Evolutionary conservation across 257 asterid genomes (phyloP).

Genomic region (Ligustrum vulgare): DNA sequence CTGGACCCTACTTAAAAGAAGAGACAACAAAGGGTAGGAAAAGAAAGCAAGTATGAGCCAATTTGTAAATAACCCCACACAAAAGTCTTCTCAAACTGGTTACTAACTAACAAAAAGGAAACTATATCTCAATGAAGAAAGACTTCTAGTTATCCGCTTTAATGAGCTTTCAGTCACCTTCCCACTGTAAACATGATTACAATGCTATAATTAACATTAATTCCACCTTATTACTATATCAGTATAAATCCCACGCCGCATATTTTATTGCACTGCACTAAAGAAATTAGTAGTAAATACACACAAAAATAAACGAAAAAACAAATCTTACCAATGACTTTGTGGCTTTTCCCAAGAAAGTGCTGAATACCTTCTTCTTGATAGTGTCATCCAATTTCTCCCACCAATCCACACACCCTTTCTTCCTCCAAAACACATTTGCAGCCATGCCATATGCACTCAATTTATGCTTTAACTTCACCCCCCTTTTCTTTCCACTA

Average conservation of each 20-base stretch:
- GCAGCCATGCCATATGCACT: conserved; percentile 63
- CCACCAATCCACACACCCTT: conserved; percentile 99
- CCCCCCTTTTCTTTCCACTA: conserved; percentile 65
- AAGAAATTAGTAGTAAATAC: neutral
- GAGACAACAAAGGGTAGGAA: conserved; percentile 14
- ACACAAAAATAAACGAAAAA: neutral
- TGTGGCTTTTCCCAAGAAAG: conserved; percentile 73
- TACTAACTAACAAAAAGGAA: neutral
- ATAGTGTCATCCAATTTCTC: conserved; percentile 66
- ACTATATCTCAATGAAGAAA: conserved; percentile 13
- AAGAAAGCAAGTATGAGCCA: neutral
- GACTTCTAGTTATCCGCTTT: neutral
- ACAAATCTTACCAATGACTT: conserved; percentile 62
- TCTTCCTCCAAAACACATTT: conserved; percentile 93
- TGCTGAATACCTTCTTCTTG: conserved; percentile 54
- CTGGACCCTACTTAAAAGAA: conserved; percentile 22
- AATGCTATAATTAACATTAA: neutral
- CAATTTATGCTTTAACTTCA: conserved; percentile 72
- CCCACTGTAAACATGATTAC: neutral
- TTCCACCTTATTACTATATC: neutral
- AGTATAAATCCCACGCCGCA: neutral
- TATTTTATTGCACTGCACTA: neutral
- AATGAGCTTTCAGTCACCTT: neutral
- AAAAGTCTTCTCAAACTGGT: conserved; percentile 1
- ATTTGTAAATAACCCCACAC: conserved; percentile 16